Conservation (phyloP, 2,329 filamentous ascomycete species). For the Pyricularia sp. region DNA sequence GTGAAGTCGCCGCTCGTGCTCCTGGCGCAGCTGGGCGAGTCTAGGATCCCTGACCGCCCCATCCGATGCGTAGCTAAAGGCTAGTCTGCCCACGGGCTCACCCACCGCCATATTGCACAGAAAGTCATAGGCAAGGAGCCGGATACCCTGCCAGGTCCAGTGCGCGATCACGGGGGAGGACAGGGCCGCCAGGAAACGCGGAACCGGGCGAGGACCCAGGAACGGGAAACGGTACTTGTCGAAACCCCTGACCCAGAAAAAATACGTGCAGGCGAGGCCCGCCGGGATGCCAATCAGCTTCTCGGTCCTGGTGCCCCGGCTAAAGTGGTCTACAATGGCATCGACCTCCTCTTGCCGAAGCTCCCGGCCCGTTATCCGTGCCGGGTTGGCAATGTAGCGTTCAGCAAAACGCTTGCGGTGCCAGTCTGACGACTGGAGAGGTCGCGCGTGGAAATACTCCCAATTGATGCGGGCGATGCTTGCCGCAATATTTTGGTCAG, state of each 20-base stretch:
- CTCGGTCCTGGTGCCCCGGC: neutral
- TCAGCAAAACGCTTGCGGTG: slow-evolving; percentile 9
- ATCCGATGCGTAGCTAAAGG: neutral
- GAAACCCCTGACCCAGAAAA: slow-evolving; percentile 8
- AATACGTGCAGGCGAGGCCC: slow-evolving; percentile 7
- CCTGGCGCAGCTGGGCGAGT: neutral
- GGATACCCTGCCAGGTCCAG: neutral
- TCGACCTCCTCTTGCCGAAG: slow-evolving; percentile 12
- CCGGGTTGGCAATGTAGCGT: slow-evolving; percentile 7
- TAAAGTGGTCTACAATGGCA: slow-evolving; percentile 9
- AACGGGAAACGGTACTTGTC: slow-evolving; percentile 12
- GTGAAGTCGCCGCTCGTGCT: neutral
- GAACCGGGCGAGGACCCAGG: slow-evolving; percentile 4
- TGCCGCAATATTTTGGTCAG: neutral
- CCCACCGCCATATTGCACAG: neutral
- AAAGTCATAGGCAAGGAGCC: neutral
- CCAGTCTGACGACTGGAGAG: slow-evolving; percentile 7
- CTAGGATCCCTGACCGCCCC: neutral
- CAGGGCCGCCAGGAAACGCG: slow-evolving; percentile 10
- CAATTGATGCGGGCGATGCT: slow-evolving; percentile 2
- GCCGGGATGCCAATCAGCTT: slow-evolving; percentile 7
- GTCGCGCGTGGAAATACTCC: neutral
- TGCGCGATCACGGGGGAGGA: slow-evolving; percentile 6
- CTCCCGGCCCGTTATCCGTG: slow-evolving; percentile 5
- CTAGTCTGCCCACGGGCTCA: neutral